phyloP scores from a whole-genome alignment of 2,329 filamentous ascomycete genomes.

The Ophiostoma piceae region DNA sequence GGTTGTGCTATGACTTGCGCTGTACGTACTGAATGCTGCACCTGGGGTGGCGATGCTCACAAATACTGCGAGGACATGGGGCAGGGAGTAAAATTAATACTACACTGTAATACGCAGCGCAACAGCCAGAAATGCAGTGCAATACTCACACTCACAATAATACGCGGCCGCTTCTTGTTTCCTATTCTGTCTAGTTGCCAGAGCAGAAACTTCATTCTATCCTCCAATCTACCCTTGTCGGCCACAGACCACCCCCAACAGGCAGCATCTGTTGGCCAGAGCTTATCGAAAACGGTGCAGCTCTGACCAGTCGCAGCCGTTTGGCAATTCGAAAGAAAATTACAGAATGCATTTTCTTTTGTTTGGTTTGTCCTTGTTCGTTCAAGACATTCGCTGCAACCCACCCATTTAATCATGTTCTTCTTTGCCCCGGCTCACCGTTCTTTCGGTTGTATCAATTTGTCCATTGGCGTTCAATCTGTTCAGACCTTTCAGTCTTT shows the following conservation, averaged over 20 bases:
- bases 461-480: neutral
- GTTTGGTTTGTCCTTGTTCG: neutral
- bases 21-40: conserved; percentile 1
- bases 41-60: conserved; percentile 9
- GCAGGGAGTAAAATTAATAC: neutral
- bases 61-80: conserved; percentile 5
- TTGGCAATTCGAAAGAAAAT: neutral
- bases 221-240: neutral
- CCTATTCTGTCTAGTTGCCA: neutral
- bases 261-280: neutral
- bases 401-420: neutral
- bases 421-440: neutral
- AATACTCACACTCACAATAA: neutral
- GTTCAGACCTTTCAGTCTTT: neutral
- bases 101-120: neutral
- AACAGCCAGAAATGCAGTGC: neutral
- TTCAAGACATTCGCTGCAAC: neutral
- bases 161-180: conserved; percentile 1
- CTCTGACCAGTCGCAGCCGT: neutral
- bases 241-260: conserved; percentile 5
- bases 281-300: conserved; percentile 6
- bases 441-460: neutral
- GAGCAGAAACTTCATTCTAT: neutral
- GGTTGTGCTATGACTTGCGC: conserved; percentile 5
- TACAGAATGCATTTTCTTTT: neutral